Evolutionary conservation across 164 flowering plant genomes (phyloP), one percentile per base, ranked within the genome.

Genomic region (Macadamia tetraphylla): DNA sequence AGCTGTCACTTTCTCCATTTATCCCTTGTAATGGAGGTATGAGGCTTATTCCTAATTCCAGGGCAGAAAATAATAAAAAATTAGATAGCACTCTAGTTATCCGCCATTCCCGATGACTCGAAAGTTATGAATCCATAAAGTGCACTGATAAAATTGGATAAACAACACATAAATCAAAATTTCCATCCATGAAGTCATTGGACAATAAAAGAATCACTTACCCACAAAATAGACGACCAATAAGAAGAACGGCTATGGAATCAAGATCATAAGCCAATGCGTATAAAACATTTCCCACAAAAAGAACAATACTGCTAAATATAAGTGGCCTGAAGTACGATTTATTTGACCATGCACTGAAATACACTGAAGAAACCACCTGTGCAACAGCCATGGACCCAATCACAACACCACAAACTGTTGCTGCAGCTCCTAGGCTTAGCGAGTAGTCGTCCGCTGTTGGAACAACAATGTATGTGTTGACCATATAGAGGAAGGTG

Each of bases 371-470:
- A 62, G 86, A 81, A 66, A 83, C 80, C 70, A 85, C 78, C 72
- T 85, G 88, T 9, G 88, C 85, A 60, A 85, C 84, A 44, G 88
- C 88, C 88, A 85, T 85, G 29, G 86, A 73, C 68, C 88, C 88
- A 74, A 85, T 83, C 49, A 85, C 76, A 53, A 74, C 81, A 58
- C 86, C 88, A 85, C 88, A 85, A 65, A 83, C 81, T 70, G 86
- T 83, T 63, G 86, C 82, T 18, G 88, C 84, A 55, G 86, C 88
- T 77, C 88, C 88, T 69, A 85, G 86, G 59, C 84, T 83, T 68
- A 81, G 30, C 7, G 88, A 75, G 69, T 85, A 85, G 74, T 78
- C 48, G 53, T 85, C 88, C 15, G 88, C 88, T 18, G 86, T 85
- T 44, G 88, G 88, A 30, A 85, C 88, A 62, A 85, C 70, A 14